These are phyloP conservation scores for Geum urbanum DNA, from an alignment of 306 rosid genomes.

Conservation along the genomic window DNA sequence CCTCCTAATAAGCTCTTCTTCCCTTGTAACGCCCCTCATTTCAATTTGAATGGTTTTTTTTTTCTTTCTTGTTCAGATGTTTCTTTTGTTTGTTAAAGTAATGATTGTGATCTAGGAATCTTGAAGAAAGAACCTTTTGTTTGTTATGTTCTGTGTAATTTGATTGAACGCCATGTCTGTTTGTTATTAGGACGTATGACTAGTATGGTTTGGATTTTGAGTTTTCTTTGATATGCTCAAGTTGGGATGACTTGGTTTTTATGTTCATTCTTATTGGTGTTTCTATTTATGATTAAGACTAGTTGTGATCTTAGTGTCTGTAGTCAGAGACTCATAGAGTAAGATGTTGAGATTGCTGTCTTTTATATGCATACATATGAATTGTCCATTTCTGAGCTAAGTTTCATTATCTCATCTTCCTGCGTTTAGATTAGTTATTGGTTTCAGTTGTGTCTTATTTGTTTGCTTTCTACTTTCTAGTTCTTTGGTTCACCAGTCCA, in stretches of 20 bases:
- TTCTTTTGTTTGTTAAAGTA: slow-evolving; percentile 10
- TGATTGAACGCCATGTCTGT: slow-evolving; percentile 3
- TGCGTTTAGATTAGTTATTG: too few species aligned
- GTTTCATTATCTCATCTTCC: too few species aligned
- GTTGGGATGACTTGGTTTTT: slow-evolving; percentile 8
- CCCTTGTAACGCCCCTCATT: slow-evolving; percentile 56
- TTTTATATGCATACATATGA: not conserved
- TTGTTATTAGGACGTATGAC: not conserved
- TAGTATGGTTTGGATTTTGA: not conserved
- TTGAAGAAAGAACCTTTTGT: not conserved
- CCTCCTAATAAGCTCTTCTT: slow-evolving; percentile 89
- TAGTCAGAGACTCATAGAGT: not conserved
- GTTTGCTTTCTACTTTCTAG: not conserved
- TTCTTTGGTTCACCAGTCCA: not conserved
- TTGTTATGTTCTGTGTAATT: slow-evolving; percentile 3
- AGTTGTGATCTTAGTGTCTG: not conserved
- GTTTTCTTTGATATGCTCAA: slow-evolving; percentile 15
- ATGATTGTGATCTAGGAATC: not conserved
- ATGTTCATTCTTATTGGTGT: not conserved
- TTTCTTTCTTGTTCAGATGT: slow-evolving; percentile 7
- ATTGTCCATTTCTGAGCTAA: too few species aligned
- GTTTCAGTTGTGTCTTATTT: not conserved
- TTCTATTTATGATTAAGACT: not conserved
- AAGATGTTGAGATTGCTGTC: not conserved
- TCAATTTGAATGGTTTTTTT: slow-evolving; percentile 15